Evolutionary conservation across 495 filamentous ascomycete genomes (phyloP), one percentile per base, ranked within the genome.

Genomic region (Tuber indicum): DNA sequence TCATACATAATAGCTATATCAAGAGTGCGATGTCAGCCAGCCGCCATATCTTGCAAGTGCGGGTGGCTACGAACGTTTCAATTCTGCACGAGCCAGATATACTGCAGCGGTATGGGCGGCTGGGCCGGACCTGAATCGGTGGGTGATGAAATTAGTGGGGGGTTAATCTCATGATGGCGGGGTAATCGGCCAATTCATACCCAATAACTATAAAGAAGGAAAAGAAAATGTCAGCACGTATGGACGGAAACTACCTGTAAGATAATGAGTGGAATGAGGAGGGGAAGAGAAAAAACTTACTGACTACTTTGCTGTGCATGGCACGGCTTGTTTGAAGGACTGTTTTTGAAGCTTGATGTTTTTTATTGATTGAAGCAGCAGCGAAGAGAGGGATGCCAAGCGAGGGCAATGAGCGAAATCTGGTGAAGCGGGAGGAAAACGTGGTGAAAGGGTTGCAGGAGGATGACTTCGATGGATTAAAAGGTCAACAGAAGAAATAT

Each of bases 31-130:
- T 41, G 70, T 47, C 74, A 83, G 72, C 76, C 82, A 52, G 42
- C 43, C 73, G 26, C 71, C 17, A 41, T 66, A 62, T 16, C 36
- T 36, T 23, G 70, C 32, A 26, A 12, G 39, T 44, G 41, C 10
- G 1, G 14, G 69, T 19, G 77, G 77, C 9, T 7, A 82, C 84
- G 81, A 76, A 89, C 87, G 92, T 84, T 92, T 91, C 79, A 99
- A 87, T 84, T 99, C 94, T 79, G 96, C 96, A 83, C 96, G 92
- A 43, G 94, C 91, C 77, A 97, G 91, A 85, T 99, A 99, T 84
- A 99, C 90, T 80, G 95, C 96, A 75, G 96, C 96, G 62, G 96
- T 98, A 87, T 99, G 96, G 84, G 94, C 96, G 79, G 94, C 96
- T 74, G 96, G 96, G 87, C 96, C 96, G 75, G 96, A 98, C 87